phyloP scores from a whole-genome alignment of 2,329 filamentous ascomycete genomes.

The Aspergillus piperis region DNA sequence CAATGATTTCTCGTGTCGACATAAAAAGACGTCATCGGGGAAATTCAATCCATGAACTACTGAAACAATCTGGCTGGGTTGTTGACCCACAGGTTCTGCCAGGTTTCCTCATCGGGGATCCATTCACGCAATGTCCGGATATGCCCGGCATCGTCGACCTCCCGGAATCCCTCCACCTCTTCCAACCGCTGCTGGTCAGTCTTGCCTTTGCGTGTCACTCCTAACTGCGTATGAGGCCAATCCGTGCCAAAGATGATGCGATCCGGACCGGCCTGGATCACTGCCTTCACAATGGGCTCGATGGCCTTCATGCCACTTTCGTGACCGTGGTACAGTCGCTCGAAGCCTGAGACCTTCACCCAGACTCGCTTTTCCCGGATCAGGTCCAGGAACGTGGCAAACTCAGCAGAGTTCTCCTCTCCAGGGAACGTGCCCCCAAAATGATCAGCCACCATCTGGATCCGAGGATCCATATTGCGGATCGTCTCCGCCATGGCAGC shows the following conservation, averaged over 20 bases:
- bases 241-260: background rate
- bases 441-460: constrained; percentile 1
- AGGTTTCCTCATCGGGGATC: background rate
- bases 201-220: constrained; percentile 1
- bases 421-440: background rate
- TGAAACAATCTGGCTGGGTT: background rate
- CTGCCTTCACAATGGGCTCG: background rate
- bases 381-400: constrained; percentile 1
- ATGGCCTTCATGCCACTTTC: background rate
- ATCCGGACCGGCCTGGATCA: background rate
- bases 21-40: background rate
- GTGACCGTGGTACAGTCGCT: background rate
- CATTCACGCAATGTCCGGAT: background rate
- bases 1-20: background rate
- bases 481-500: background rate
- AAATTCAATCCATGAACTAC: background rate
- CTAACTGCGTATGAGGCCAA: background rate
- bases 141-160: background rate
- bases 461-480: background rate
- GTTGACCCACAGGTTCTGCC: background rate
- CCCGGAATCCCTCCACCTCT: background rate
- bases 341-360: background rate
- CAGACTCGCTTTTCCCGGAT: background rate
- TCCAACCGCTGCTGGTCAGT: background rate
- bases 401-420: background rate